Base-by-base conservation (phyloP, 306 rosid genomes). In the Clitoria ternatea region DNA sequence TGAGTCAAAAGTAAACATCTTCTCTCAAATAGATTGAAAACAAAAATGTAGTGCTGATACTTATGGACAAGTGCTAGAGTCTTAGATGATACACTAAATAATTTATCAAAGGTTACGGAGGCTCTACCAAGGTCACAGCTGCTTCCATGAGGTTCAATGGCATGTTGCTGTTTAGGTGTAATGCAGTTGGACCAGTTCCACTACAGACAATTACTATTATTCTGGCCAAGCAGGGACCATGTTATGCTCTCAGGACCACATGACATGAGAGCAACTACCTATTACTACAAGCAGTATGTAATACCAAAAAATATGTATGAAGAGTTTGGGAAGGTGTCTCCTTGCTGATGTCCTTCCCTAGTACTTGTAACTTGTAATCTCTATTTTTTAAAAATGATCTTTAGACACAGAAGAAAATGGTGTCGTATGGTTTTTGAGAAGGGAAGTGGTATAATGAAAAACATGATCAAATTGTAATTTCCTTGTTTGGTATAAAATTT, bases 311-410 rank as follows among this genome's bases (percentile, higher is more conserved):
- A n/a, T n/a, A n/a, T n/a, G n/a, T n/a, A n/a, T n/a, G n/a, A 15
- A 36, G 53, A 20, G 4, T 61, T 39, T 37, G 67, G 37, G 69
- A 59, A 12, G 42, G 61, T 64, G 76, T 48, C 44, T 69, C 62
- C 80, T 81, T 76, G 74, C 79, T 35, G 47, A 59, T 60, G 17
- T 33, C 14, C 17, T 72, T 47, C 15, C 13, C 15, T 2, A 59
- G 48, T 42, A 59, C 17, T n/a, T 24, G 4, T 23, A 49, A 64
- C 33, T 42, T 17, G 23, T 5, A 14, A 56, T 26, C 10, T n/a
- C n/a, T n/a, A n/a, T n/a, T n/a, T n/a, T n/a, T n/a, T n/a, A n/a
- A n/a, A n/a, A n/a, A n/a, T n/a, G n/a, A n/a, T n/a, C n/a, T n/a
- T n/a, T n/a, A n/a, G n/a, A n/a, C n/a, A n/a, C n/a, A n/a, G n/a